Evolutionary conservation across 1,139 yeast species (phyloP).

Genomic region (Nadsonia starkeyi-henricii): DNA sequence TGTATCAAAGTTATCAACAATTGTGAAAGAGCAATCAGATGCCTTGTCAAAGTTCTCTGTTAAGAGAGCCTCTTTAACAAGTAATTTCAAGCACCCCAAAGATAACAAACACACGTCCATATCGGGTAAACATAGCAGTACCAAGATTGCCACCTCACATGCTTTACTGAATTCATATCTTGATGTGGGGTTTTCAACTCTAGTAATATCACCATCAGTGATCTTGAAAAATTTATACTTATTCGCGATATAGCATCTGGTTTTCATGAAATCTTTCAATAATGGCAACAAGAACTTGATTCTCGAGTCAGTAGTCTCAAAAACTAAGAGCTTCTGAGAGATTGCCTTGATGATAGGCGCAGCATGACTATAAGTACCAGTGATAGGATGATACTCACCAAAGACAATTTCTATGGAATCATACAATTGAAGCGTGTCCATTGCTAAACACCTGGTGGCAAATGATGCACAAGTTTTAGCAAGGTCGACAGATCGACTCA

Average conservation of each 20-base stretch:
- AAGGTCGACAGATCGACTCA: neutral
- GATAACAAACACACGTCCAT: conserved; percentile 42
- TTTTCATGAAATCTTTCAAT: conserved; percentile 12
- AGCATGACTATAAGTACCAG: conserved; percentile 6
- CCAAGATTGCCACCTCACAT: conserved; percentile 35
- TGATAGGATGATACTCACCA: conserved; percentile 6
- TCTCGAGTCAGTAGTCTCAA: conserved; percentile 2
- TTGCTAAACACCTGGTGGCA: conserved; percentile 1
- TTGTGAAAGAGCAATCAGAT: conserved; percentile 17
- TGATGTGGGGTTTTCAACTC: conserved; percentile 16
- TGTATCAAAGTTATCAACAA: conserved; percentile 22
- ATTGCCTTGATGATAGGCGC: conserved; percentile 7
- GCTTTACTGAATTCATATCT: conserved; percentile 19
- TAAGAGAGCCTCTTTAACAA: conserved; percentile 28
- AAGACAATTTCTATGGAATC: neutral
- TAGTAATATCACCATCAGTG: conserved; percentile 11
- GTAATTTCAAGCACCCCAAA: conserved; percentile 34
- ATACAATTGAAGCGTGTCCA: conserved; percentile 4
- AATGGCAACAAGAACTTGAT: conserved; percentile 7
- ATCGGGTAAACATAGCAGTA: conserved; percentile 44
- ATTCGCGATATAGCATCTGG: conserved; percentile 13
- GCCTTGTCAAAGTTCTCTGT: conserved; percentile 15
- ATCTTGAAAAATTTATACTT: conserved; percentile 19
- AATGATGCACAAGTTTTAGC: conserved; percentile 1
- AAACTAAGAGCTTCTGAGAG: conserved; percentile 8